Evolutionary conservation across 2,329 filamentous ascomycete genomes (phyloP), one percentile per base, ranked within the genome.

Genomic region (Pseudogymnoascus sp.): DNA sequence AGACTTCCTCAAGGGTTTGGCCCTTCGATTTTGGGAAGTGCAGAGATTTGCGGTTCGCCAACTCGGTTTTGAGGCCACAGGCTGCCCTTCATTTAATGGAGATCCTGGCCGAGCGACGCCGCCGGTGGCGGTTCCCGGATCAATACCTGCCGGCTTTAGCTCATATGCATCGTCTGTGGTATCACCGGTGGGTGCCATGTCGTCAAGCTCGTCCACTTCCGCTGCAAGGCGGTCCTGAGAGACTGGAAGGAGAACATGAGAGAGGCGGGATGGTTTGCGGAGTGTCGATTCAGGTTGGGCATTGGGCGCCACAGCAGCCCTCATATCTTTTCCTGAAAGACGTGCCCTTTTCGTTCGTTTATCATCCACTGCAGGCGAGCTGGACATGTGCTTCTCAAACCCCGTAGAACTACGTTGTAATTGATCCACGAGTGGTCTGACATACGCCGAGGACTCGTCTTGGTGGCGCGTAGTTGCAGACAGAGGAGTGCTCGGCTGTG

Each of bases 191-290:
- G 18, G 59, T 4, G 36, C 21, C 8, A 42, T 23, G 60, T 50
- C 38, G 3, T 61, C 60, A 14, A 46, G 37, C n/a, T 59, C 60
- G n/a, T 56, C 10, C 18, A 10, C 21, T 8, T 25, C n/a, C 8
- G 5, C 23, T 11, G 28, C 18, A 31, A 6, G 21, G 60, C 10
- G 42, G 23, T 12, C 23, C 7, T 34, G 21, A 31, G 40, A 23
- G 16, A 46, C 14, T 18, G 34, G 59, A 25, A 44, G 11, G 21
- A 60, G 34, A 44, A 53, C n/a, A 21, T 59, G 36, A 23, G 40
- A 34, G 40, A 46, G 60, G n/a, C 37, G 60, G 37, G 37, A 62
- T 44, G 37, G 60, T 8, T 59, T 53, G 60, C 18, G 60, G 40
- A 34, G 37, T n/a, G 40, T 59, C n/a, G 40, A 14, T 4, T 16